Evolutionary conservation across 1,139 yeast species (phyloP), one percentile per base, ranked within the genome.

Genomic region (Geotrichum phurueaensis): DNA sequence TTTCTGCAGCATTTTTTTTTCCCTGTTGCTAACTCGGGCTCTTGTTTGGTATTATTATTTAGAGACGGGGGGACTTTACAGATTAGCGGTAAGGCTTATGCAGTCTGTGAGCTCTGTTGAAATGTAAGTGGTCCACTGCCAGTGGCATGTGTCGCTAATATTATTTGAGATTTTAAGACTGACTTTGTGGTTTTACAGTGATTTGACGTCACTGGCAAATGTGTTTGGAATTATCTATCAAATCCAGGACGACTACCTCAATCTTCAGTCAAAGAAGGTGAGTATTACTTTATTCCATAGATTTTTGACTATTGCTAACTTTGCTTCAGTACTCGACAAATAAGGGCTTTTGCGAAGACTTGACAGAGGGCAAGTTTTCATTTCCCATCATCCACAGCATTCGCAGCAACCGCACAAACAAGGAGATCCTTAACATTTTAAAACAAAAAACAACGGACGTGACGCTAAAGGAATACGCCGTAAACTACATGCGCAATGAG

Each of bases 281-380:
- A 23, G 52, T 43, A 23, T 25, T n/a, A 53, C 20, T 45, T 9
- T 12, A 51, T 13, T 36, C 50, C 20, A 27, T 48, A 18, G 15
- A 33, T 23, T 20, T 31, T 52, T 12, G 15, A 5, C 22, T 36
- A 18, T 18, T 22, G 25, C 18, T 29, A 20, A 25, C 43, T 1
- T 25, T 4, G 36, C 13, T 53, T 13, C n/a, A 31, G 36, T 85
- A 88, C 74, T 74, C 78, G 18, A 77, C 79, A 45, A 84, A 85
- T 77, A 90, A 91, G 72, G 97, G 97, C 0, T 83, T 81, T 60
- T 90, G 96, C 58, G 97, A 91, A 67, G 97, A 91, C 70, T 79
- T 91, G 49, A 82, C 91, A 0, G 97, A 91, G 71, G 97, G 97
- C 0, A 92, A 91, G 73, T 82, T 87, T 63, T 87, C 96, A 0